Conservation (phyloP, 2,329 filamentous ascomycete species). For the Botrytis medusae region DNA sequence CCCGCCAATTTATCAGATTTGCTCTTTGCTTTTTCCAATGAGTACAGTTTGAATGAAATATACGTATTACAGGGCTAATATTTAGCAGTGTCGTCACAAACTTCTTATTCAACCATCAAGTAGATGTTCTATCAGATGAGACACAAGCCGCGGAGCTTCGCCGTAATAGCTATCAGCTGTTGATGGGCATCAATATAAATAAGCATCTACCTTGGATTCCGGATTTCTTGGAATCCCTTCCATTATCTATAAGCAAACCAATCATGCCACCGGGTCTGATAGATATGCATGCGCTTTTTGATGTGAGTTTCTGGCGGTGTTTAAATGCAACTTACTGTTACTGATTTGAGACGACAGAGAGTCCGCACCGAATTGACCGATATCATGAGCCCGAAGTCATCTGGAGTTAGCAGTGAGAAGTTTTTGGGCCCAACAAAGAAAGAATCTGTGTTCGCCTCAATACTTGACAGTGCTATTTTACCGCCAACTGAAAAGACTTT, state of each 20-base stretch:
- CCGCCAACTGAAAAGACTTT: neutral
- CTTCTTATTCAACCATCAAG: slow-evolving; percentile 23
- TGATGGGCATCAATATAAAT: slow-evolving; percentile 25
- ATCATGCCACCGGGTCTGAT: slow-evolving; percentile 27
- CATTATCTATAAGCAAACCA: slow-evolving; percentile 24
- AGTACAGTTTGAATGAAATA: neutral
- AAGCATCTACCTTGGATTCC: slow-evolving; percentile 21
- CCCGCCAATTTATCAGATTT: neutral
- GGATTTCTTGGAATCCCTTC: slow-evolving; percentile 24
- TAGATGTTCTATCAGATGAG: slow-evolving; percentile 24
- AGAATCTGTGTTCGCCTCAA: slow-evolving; percentile 34
- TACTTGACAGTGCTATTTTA: slow-evolving; percentile 22
- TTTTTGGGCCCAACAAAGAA: slow-evolving; percentile 14
- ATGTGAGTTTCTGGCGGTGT: slow-evolving; percentile 8
- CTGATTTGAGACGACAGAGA: slow-evolving; percentile 1
- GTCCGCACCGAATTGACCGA: slow-evolving; percentile 15
- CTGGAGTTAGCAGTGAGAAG: neutral
- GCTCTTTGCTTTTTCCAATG: neutral
- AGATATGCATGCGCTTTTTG: slow-evolving; percentile 24
- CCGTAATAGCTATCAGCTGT: slow-evolving; percentile 21
- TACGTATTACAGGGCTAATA: neutral
- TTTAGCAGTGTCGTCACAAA: slow-evolving; percentile 17
- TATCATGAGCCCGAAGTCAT: slow-evolving; percentile 18
- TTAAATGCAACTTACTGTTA: no score
- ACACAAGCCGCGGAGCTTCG: slow-evolving; percentile 14